A percentile compares a stretch with the other conserved stretches of the same genome.
phyloP scores from a whole-genome alignment of 495 filamentous ascomycete genomes.

The Aspergillus incahuasiensis region DNA sequence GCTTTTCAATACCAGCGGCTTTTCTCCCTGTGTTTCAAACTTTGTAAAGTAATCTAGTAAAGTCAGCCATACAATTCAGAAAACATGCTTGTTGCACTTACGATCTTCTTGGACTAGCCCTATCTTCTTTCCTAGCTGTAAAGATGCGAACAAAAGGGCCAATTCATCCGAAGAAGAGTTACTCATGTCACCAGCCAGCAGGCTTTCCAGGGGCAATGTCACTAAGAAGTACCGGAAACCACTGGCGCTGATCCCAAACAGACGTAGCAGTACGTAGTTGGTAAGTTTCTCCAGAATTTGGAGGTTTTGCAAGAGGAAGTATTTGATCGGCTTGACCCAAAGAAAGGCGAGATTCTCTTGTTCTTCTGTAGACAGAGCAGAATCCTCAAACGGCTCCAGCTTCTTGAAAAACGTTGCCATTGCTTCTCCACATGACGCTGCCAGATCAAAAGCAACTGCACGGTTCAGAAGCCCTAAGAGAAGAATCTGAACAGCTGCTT shows the following conservation, averaged over 20 bases:
- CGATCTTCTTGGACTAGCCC: constrained; percentile 71
- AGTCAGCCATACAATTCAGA: constrained; percentile 14
- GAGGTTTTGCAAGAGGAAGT: constrained; percentile 41
- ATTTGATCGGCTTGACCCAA: constrained; percentile 35
- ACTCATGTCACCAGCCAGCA: constrained; percentile 37
- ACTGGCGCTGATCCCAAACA: constrained; percentile 57
- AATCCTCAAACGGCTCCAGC: constrained; percentile 27
- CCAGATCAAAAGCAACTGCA: constrained; percentile 49
- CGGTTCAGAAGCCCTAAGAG: constrained; percentile 36
- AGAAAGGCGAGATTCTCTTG: constrained; percentile 17
- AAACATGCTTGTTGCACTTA: constrained; percentile 33
- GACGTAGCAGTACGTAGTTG: constrained; percentile 64
- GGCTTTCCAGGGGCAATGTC: constrained; percentile 34
- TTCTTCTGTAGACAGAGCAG: constrained; percentile 17
- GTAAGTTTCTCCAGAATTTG: constrained; percentile 62
- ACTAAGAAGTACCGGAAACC: constrained; percentile 56
- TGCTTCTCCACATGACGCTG: constrained; percentile 60
- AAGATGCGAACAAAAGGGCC: constrained; percentile 59
- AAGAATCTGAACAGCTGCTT: constrained; percentile 28
- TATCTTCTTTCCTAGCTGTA: constrained; percentile 74
- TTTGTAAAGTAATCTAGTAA: constrained; percentile 30
- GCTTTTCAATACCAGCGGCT: constrained; percentile 35
- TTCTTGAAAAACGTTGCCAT: constrained; percentile 54
- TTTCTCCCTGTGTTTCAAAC: constrained; percentile 10
- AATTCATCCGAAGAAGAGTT: constrained; percentile 47